Evolutionary conservation across 345 rosid genomes (phyloP), one percentile per base, ranked within the genome.

Genomic region (Aquilaria sinensis): DNA sequence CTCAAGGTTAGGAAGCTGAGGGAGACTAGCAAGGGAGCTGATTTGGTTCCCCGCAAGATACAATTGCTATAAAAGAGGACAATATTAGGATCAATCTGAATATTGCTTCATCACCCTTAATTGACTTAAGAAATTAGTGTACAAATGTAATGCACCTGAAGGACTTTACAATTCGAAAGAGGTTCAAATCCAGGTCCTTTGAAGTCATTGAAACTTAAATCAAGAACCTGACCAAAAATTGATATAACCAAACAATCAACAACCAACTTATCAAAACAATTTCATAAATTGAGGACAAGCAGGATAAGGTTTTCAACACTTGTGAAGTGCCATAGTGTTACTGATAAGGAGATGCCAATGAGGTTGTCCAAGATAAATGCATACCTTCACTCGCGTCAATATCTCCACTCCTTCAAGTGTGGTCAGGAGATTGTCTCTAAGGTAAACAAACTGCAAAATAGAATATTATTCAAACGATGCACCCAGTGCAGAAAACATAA

Each of bases 101-200:
- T 5, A 56, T 53, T 47, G 66, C 61, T 55, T 49, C 34, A 63
- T 16, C 34, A 45, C 13, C 53, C 12, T 56, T 51, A 57, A 55
- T 32, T 49, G 55, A 64, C 30, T 16, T 46, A 31, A 57, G 51
- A 49, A 63, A 67, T 53, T 31, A 75, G 48, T 57, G 55, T 51
- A 65, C 45, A 66, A 33, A 55, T 58, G 61, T 78, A 72, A 51
- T 72, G 61, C 80, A 88, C 98, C 96, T 93, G 98, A 54, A 93
- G 77, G 67, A 81, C 81, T 75, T 83, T 88, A 83, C 98, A 93
- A 76, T 86, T 88, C 75, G 75, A 94, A 45, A 93, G 94, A 61
- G 98, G 98, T 67, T 93, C 98, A 82, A 93, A 93, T 60, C 89
- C 98, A 62, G 98, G 97, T 65, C 98, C 98, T 78, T 90, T 93